Conservation (phyloP, 768 basidiomycete species). For the Termitomyces sp. region DNA sequence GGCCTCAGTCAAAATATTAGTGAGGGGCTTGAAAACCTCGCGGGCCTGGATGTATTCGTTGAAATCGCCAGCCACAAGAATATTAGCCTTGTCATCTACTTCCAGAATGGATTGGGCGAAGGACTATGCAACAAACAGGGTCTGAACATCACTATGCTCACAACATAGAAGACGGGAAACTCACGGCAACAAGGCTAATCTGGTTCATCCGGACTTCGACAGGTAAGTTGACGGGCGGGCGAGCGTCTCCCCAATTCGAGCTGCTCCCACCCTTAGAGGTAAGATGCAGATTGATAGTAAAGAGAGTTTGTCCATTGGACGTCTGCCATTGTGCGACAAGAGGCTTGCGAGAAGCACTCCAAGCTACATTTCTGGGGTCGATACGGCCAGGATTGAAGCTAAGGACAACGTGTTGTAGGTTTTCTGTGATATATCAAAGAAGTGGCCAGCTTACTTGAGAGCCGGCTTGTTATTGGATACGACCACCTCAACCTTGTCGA, state of each 20-base stretch:
- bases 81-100: constrained; percentile 39
- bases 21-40: constrained; percentile 45
- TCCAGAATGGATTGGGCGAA: constrained; percentile 46
- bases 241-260: constrained; percentile 50
- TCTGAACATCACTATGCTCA: neutral
- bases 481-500: constrained; percentile 38
- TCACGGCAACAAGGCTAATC: constrained; percentile 47
- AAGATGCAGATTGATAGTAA: constrained; percentile 59
- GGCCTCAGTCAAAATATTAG: constrained; percentile 39
- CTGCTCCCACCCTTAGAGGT: constrained; percentile 56
- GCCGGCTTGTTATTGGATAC: constrained; percentile 27
- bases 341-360: constrained; percentile 57
- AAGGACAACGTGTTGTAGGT: neutral
- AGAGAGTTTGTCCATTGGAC: constrained; percentile 38
- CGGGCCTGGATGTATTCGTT: constrained; percentile 58
- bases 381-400: constrained; percentile 65
- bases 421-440: neutral
- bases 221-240: constrained; percentile 55
- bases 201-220: constrained; percentile 46
- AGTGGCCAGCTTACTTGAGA: constrained; percentile 34
- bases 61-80: constrained; percentile 58
- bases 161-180: constrained; percentile 13
- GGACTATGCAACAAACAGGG: constrained; percentile 25
- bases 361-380: constrained; percentile 51
- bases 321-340: constrained; percentile 57